Base-by-base conservation (phyloP, 2,329 filamentous ascomycete genomes). In the Penicillium occitanis region DNA sequence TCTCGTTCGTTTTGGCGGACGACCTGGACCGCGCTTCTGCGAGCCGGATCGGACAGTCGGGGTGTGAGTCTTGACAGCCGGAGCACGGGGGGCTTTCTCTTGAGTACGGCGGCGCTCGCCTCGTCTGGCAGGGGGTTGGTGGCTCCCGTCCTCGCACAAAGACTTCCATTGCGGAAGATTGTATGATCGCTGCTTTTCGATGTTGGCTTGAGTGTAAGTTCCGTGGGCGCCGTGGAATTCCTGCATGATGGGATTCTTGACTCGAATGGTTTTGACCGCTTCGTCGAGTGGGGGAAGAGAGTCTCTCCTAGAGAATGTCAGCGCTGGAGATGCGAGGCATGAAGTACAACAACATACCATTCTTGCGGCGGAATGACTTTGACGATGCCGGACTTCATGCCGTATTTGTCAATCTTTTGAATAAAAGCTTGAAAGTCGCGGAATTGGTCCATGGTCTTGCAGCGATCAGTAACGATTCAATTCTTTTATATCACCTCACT, bases 181-280 rank as follows among this genome's bases (percentile, higher is more conserved):
- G 82, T 99, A 99, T 14, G 93, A 93, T 76, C 95, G 87, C 76
- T 96, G 92, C 79, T 97, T 96, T 73, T 98, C 89, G 67, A 99
- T 93, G 75, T 99, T 99, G 74, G 95, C 92, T 78, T 99, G 95
- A 42, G 94, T 94, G 76, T 97, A 99, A 65, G 92, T 96, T 65
- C 95, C 96, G 75, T 94, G 92, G 61, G 91, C 92, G 50, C 95
- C 95, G 84, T 96, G 94, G 73, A 99, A 99, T 73, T 99, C 95
- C 78, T 99, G 95, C 75, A 93, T 97, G 76, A 99, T 98, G 3
- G 95, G 95, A 70, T 99, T 96, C 79, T 94, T 94, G 74, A 99
- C 93, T 75, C 89, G 90, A 77, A 99, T 91, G 68, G 90, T 89
- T 80, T 97, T 98, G 70, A 99, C 87, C 61, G 92, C 85, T 73